Evolutionary conservation across 352 stramenopile genomes (phyloP).

Genomic region (Peronospora destructor): DNA sequence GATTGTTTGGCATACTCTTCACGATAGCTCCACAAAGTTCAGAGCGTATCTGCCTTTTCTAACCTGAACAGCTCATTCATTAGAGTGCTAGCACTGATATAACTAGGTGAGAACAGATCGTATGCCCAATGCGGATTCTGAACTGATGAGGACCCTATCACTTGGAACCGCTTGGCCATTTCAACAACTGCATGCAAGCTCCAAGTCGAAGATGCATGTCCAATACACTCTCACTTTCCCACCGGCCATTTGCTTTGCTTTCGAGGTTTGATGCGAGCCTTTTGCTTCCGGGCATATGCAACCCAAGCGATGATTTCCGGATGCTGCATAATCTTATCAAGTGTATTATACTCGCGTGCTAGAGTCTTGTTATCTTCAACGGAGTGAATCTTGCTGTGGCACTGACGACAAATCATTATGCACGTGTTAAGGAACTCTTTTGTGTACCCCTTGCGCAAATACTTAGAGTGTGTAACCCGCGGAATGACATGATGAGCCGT

Average conservation of each 20-base stretch:
- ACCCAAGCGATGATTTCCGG: slow-evolving; percentile 84
- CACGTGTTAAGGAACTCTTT: slow-evolving; percentile 78
- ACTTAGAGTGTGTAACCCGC: slow-evolving; percentile 68
- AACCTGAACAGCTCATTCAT: no score
- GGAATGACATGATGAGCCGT: slow-evolving; percentile 92
- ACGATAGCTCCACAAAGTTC: no score
- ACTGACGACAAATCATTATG: slow-evolving; percentile 88
- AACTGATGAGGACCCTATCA: neutral
- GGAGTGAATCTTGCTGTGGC: slow-evolving; percentile 88
- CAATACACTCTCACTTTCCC: slow-evolving; percentile 22
- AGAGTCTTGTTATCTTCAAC: slow-evolving; percentile 87
- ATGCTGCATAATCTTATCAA: slow-evolving; percentile 88
- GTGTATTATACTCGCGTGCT: slow-evolving; percentile 85
- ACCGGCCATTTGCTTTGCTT: slow-evolving; percentile 58
- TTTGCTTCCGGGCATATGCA: slow-evolving; percentile 88
- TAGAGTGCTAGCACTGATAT: neutral
- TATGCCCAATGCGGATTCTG: neutral
- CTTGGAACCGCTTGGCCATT: no score
- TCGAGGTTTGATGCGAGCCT: slow-evolving; percentile 46
- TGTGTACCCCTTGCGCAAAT: slow-evolving; percentile 73
- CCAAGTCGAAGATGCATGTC: neutral
- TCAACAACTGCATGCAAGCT: neutral
- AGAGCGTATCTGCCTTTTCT: no score
- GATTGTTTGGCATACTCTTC: no score
- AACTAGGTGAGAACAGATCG: neutral